Evolutionary conservation across 2,329 filamentous ascomycete genomes (phyloP), one percentile per base, ranked within the genome.

Genomic region (Diplodia scrobiculata): DNA sequence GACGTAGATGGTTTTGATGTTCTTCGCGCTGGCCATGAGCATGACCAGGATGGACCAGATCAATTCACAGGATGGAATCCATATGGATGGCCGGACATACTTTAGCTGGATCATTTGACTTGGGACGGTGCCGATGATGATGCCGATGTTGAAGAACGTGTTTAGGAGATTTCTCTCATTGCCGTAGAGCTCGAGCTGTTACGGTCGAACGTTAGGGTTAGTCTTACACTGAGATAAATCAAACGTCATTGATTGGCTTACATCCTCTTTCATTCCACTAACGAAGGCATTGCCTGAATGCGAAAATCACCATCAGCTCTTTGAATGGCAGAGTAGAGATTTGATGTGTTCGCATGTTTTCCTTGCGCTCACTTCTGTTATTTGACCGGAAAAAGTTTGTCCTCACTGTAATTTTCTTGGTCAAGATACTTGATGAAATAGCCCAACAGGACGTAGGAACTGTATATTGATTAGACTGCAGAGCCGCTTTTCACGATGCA

Each of bases 1-100:
- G 3, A 71, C 76, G 54, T 68, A 70, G 17, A 63, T n/a, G 3
- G 60, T 63, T n/a, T 63, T 14, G 34, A 63, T 53, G 5, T 63
- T 65, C 25, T 66, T 67, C 7, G 66, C 62, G 5, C 45, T 58
- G 14, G 66, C 62, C 27, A 65, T 55, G 63, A 63, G 29, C 52
- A 67, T 65, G 32, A 64, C 58, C 10, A 67, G 63, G 13, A 66
- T 50, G 0, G 66, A 59, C 66, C 66, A 67, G 6, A 45, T 36
- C 9, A 67, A 54, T 34, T 67, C 66, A 34, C 62, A 65, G 5
- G 41, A 45, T 1, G 66, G 66, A 3, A 67, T 59, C 62, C 62
- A 65, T 17, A 65, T 62, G 10, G 48, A 64, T 13, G 62, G 66
- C 5, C 66, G 62, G 21, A 67, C 52, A 25, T 60, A 59, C 21